phyloP scores from a whole-genome alignment of 2,329 filamentous ascomycete species.

The Aspergillus neotritici region DNA sequence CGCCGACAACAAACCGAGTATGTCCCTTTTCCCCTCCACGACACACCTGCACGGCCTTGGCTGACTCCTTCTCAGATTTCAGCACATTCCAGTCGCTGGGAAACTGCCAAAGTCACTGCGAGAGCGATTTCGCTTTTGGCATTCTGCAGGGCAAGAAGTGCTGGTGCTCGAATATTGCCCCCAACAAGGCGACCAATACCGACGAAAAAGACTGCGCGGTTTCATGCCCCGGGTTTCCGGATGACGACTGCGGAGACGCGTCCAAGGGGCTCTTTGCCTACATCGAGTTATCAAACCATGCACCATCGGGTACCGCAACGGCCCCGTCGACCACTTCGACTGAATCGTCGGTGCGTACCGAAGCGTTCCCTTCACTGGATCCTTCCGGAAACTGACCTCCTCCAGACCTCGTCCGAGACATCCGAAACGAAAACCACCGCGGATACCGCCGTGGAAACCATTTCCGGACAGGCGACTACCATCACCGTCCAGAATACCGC shows the following conservation, averaged over 20 bases:
- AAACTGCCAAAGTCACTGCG: constrained; percentile 36
- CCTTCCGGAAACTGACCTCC: constrained; percentile 5
- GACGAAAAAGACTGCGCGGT: constrained; percentile 31
- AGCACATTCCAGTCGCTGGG: constrained; percentile 44
- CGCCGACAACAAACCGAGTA: constrained; percentile 32
- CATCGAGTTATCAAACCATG: constrained; percentile 31
- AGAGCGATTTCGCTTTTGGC: constrained; percentile 40
- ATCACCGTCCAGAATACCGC: constrained; percentile 19
- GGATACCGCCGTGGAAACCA: constrained; percentile 15
- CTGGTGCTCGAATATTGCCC: constrained; percentile 47
- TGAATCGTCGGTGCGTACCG: constrained; percentile 20
- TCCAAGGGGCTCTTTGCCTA: constrained; percentile 40
- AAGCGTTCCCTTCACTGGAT: neutral
- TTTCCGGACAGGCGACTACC: constrained; percentile 24
- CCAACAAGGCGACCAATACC: constrained; percentile 30
- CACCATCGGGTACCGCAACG: constrained; percentile 29
- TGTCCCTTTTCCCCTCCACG: constrained; percentile 12
- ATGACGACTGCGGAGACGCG: constrained; percentile 41
- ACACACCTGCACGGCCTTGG: neutral
- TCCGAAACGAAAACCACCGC: constrained; percentile 13
- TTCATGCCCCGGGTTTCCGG: constrained; percentile 44
- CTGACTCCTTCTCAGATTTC: constrained; percentile 25
- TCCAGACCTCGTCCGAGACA: constrained; percentile 10
- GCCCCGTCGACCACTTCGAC: constrained; percentile 19
- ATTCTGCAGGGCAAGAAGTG: constrained; percentile 43